Base-by-base conservation (phyloP, 257 asterid genomes). In the Nemophila menziesii region DNA sequence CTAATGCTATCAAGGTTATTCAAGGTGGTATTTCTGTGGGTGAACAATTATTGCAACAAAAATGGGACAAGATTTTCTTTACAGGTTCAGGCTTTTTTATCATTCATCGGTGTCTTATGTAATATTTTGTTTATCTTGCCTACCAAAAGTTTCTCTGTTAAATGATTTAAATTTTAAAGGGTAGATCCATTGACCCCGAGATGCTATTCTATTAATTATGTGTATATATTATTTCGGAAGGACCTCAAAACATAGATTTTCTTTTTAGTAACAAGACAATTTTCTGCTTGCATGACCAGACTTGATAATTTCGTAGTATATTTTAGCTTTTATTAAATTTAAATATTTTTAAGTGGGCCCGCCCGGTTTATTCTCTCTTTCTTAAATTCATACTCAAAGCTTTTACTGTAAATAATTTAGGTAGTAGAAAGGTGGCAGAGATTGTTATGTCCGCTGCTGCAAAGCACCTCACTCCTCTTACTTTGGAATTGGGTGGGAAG, bases 41-140 rank as follows among this genome's bases (percentile, higher is more conserved):
- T 16, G 64, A 82, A 50, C 46, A 65, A 43, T 67, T 86, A 11
- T 14, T 82, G 66, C 90, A 65, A 7, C 73, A 37, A 0, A 72
- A 79, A 63, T 86, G 94, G 94, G 93, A 82, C 73, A 82, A 86
- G 60, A 76, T 86, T 16, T 62, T 86, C 24, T 86, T 86, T 72
- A 86, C 96, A 65, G 96, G 96, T 80, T 27, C 19, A 10, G n/a
- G 5, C 46, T 4, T 13, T n/a, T n/a, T n/a, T n/a, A n/a, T n/a
- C n/a, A n/a, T n/a, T n/a, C n/a, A n/a, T n/a, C n/a, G n/a, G n/a
- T n/a, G n/a, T n/a, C n/a, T n/a, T n/a, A n/a, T n/a, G n/a, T n/a
- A n/a, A n/a, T n/a, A n/a, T n/a, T n/a, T n/a, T n/a, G n/a, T n/a
- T n/a, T n/a, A n/a, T n/a, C n/a, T n/a, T n/a, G n/a, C n/a, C n/a